These are phyloP conservation scores for Serendipita sp. DNA, from an alignment of 768 basidiomycete genomes.

Conservation along the genomic window DNA sequence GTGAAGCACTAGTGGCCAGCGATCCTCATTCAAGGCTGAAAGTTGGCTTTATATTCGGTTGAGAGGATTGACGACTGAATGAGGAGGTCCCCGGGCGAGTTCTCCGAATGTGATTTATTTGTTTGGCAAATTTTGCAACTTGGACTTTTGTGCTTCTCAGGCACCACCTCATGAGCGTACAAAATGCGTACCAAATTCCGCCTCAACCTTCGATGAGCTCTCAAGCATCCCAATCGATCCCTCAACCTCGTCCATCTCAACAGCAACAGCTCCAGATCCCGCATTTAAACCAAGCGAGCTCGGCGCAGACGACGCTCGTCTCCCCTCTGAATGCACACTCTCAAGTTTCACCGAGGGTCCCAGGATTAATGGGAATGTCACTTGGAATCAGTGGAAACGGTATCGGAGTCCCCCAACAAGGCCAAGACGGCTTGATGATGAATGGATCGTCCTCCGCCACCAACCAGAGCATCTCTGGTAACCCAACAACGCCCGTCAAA, in stretches of 20 bases:
- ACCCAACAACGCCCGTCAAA: conserved; percentile 27
- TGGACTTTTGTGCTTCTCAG: no score
- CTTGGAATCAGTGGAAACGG: not conserved
- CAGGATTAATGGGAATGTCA: not conserved
- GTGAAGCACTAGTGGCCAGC: no score
- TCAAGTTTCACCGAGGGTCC: not conserved
- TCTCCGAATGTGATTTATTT: no score
- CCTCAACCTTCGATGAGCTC: not conserved
- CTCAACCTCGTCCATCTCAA: not conserved
- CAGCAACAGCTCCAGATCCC: not conserved
- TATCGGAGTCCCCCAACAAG: not conserved
- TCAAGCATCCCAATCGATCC: not conserved
- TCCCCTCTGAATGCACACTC: not conserved
- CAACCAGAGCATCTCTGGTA: not conserved
- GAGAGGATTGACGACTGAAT: no score
- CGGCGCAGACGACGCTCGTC: not conserved
- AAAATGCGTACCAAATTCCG: not conserved
- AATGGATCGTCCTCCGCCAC: not conserved
- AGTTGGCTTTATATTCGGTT: no score
- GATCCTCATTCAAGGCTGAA: no score
- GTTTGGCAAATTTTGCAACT: no score
- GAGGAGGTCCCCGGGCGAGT: no score
- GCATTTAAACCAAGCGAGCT: not conserved
- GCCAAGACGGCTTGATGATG: not conserved
- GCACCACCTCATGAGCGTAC: not conserved